Base-by-base conservation (phyloP, 179 eudicot species). In the Corrigiola litoralis region DNA sequence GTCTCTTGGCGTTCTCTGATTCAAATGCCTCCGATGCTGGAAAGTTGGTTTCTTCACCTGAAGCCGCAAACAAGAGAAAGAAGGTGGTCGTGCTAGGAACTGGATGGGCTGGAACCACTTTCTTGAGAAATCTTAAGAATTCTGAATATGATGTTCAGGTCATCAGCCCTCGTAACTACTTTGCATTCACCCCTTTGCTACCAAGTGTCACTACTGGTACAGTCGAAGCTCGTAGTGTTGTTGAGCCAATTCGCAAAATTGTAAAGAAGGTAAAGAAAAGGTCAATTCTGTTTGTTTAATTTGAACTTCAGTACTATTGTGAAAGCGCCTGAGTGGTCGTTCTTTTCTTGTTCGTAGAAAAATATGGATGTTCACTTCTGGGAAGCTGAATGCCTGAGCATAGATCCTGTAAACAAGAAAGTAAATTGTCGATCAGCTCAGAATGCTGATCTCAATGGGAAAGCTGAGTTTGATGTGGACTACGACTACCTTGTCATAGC, bases 41-140 rank as follows among this genome's bases (percentile, higher is more conserved):
- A 51, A 75, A 63, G 45, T 36, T 42, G 17, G 64, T 73, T 33
- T 63, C 67, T 68, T 17, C 85, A 41, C 59, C 76, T 59, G 94
- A 77, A 71, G 65, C 65, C 52, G 82, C 51, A 37, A 69, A 17
- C 76, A 84, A 81, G 87, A 92, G 79, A 71, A 92, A 92, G 82
- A 87, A 74, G 82, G 88, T 92, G 61, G 92, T 92, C 42, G 92
- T 92, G 33, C 85, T 92, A 48, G 98, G 98, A 67, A 89, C 96
- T 78, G 98, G 98, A 56, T 92, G 98, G 98, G 98, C 96, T 71
- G 96, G 87, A 76, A 85, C 92, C 50, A 92, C 95, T 68, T 92
- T 92, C 74, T 65, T 92, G 80, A 92, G 77, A 68, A 87, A 82
- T 70, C 70, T 92, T 66, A 92, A 87, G 68, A 70, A 82, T 66